A percentile compares a stretch with the other conserved stretches of the same genome.
Evolutionary conservation across 345 rosid genomes (phyloP).

Genomic region (Fremontodendron californicum): DNA sequence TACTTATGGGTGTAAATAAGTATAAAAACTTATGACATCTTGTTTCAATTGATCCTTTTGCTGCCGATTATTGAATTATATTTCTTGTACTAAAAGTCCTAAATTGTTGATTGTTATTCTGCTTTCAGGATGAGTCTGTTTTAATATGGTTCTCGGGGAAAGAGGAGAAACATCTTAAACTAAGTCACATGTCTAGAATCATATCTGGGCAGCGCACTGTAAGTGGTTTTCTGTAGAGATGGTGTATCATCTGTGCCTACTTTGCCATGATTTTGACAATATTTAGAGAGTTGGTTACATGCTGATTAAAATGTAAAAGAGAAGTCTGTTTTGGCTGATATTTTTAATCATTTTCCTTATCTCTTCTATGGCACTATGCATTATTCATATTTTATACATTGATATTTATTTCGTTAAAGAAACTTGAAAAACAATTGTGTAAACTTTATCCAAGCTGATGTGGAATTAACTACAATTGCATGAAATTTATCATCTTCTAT

Average conservation of each 20-base stretch:
- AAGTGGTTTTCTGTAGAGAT: conserved; percentile 36
- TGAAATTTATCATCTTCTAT: not conserved
- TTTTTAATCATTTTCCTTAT: not conserved
- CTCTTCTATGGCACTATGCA: not conserved
- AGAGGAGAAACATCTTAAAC: conserved; percentile 84
- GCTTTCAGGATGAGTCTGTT: conserved; percentile 86
- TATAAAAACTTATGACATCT: not conserved
- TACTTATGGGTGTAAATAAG: not conserved
- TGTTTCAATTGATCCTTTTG: not conserved
- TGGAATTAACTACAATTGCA: not conserved
- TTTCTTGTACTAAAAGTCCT: conserved; percentile 4
- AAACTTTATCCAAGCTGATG: not conserved
- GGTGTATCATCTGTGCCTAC: conserved; percentile 5
- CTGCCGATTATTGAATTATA: not conserved
- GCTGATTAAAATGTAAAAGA: not conserved
- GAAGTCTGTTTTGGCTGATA: not conserved
- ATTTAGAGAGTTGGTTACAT: not conserved
- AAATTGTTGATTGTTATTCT: conserved; percentile 20
- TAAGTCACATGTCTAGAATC: conserved; percentile 86
- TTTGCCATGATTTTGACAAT: not conserved
- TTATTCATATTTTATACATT: not conserved
- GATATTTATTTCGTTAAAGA: not conserved
- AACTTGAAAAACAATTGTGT: not conserved
- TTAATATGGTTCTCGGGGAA: conserved; percentile 97
- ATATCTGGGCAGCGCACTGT: conserved; percentile 98